Conservation (phyloP, 2,329 filamentous ascomycete species). For the Aspergillus pseudotamarii region DNA sequence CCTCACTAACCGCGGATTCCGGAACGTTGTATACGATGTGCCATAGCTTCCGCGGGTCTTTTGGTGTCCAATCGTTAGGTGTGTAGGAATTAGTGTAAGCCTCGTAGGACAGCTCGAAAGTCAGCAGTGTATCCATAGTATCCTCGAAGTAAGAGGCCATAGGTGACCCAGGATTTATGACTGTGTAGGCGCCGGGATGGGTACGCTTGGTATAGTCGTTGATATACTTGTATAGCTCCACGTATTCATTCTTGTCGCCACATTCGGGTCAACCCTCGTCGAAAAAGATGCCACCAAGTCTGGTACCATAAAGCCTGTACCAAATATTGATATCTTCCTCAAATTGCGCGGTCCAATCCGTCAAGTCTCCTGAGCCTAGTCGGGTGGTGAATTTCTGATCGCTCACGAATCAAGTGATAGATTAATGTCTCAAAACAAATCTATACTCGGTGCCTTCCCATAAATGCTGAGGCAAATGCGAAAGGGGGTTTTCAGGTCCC, state of each 20-base stretch:
- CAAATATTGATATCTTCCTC: conserved; percentile 23
- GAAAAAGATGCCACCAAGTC: conserved; percentile 38
- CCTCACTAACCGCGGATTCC: conserved; percentile 11
- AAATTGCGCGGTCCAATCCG: conserved; percentile 22
- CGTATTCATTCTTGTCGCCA: conserved; percentile 29
- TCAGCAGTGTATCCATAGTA: conserved; percentile 37
- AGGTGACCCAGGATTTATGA: conserved; percentile 20
- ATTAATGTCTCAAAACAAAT: too few relatives aligned
- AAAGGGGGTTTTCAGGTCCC: too few relatives aligned
- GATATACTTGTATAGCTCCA: conserved; percentile 30
- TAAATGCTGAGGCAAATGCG: too few relatives aligned
- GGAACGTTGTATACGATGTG: conserved; percentile 36
- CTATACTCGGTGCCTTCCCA: too few relatives aligned
- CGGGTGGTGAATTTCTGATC: conserved; percentile 18
- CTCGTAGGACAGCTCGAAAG: conserved; percentile 32
- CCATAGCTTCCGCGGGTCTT: conserved; percentile 35
- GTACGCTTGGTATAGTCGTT: conserved; percentile 21
- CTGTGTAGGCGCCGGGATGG: conserved; percentile 19
- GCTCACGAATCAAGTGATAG: conserved; percentile 4
- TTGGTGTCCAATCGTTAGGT: conserved; percentile 30
- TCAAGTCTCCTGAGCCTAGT: conserved; percentile 17
- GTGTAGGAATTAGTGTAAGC: conserved; percentile 25
- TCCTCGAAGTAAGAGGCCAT: conserved; percentile 34
- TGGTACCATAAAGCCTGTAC: conserved; percentile 24
- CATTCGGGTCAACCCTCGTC: conserved; percentile 35